A percentile compares a stretch with the other conserved stretches of the same genome.
Conservation (phyloP, 768 basidiomycete species). For the Termitomyces sp. region DNA sequence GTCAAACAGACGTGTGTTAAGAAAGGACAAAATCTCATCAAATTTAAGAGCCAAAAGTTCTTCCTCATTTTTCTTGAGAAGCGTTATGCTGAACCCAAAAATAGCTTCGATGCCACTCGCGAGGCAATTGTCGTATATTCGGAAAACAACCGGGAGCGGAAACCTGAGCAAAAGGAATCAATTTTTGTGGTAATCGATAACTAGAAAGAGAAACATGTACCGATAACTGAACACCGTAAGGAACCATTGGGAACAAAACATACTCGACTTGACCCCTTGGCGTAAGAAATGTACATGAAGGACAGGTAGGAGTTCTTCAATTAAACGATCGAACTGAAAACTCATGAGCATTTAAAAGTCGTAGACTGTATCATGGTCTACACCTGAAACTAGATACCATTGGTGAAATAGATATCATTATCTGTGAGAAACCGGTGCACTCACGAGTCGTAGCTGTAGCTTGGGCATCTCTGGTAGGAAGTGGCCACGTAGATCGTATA, state of each 20-base stretch:
- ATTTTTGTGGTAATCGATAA: not conserved
- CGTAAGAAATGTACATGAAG: constrained; percentile 90
- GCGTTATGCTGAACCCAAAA: constrained; percentile 87
- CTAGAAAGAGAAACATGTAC: constrained; percentile 31
- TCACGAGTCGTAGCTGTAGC: constrained; percentile 83
- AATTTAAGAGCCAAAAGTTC: constrained; percentile 77
- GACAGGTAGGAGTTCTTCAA: constrained; percentile 91
- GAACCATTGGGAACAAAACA: constrained; percentile 99
- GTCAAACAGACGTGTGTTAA: constrained; percentile 82
- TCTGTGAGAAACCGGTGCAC: constrained; percentile 15
- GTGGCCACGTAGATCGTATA: constrained; percentile 93
- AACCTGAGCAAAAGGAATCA: constrained; percentile 49
- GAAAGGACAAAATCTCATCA: constrained; percentile 81
- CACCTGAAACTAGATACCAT: constrained; percentile 52
- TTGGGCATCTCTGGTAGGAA: constrained; percentile 99
- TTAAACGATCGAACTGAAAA: constrained; percentile 81
- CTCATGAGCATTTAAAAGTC: not conserved
- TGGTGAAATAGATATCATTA: not conserved
- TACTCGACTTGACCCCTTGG: constrained; percentile 94
- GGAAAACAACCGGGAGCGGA: constrained; percentile 89
- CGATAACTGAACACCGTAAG: constrained; percentile 95
- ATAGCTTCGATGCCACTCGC: constrained; percentile 97
- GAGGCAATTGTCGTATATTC: constrained; percentile 94
- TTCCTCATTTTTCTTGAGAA: constrained; percentile 87
- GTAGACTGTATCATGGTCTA: constrained; percentile 1